Conservation (phyloP, 225 moss, liverwort and hornwort genomes). For the Takakia lepidozioides region DNA sequence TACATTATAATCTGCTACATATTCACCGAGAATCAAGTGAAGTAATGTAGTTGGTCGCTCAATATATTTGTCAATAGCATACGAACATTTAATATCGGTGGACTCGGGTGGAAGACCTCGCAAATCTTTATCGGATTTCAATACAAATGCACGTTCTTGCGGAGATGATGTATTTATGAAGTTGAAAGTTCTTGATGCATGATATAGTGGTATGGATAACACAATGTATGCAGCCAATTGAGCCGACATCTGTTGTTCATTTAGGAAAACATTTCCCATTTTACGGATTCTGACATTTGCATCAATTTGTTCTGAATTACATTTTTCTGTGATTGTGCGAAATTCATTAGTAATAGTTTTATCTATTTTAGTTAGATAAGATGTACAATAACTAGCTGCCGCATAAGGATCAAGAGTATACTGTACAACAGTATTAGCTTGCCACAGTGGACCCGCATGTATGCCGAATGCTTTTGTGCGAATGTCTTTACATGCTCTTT, state of each 20-base stretch:
- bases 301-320: background rate
- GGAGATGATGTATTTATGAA: background rate
- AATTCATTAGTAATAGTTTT: background rate
- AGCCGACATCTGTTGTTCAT: constrained; percentile 1
- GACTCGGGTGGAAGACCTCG: background rate
- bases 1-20: too few relatives aligned
- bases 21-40: too few relatives aligned
- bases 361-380: background rate
- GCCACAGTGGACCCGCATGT: background rate
- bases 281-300: background rate
- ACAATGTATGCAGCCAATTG: background rate
- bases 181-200: background rate
- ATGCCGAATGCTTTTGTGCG: too few relatives aligned
- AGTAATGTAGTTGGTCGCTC: too few relatives aligned
- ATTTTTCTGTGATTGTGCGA: background rate
- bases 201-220: background rate
- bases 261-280: background rate
- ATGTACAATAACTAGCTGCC: background rate
- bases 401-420: background rate
- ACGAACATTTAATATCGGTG: background rate
- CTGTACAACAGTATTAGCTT: background rate
- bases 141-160: background rate
- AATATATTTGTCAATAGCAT: too few relatives aligned
- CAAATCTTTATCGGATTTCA: background rate
- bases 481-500: too few relatives aligned